Conservation (phyloP, 2,329 filamentous ascomycete species). For the Fusarium clavum region DNA sequence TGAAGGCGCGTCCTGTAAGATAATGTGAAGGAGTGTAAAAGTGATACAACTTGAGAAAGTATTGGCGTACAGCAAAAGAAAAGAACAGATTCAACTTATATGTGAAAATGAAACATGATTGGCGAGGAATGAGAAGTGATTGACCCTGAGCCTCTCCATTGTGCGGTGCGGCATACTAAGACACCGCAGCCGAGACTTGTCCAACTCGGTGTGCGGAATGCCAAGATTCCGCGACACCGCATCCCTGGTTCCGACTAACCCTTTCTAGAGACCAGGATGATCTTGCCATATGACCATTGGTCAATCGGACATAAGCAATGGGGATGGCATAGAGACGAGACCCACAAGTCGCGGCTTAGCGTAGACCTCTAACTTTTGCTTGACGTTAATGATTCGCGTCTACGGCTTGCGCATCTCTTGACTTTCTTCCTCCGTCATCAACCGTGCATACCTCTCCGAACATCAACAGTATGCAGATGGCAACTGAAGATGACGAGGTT, state of each 20-base stretch:
- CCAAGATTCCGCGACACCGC: background rate
- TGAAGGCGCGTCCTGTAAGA: background rate
- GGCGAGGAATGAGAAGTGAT: background rate
- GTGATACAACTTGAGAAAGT: background rate
- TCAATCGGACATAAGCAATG: background rate
- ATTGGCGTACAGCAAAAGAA: background rate
- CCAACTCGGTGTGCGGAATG: background rate
- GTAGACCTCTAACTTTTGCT: background rate
- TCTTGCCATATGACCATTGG: background rate
- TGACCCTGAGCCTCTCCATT: background rate
- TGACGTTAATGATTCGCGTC: background rate
- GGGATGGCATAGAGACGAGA: background rate
- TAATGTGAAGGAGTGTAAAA: background rate
- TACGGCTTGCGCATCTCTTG: background rate
- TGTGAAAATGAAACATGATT: background rate
- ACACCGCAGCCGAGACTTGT: background rate
- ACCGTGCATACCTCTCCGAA: background rate
- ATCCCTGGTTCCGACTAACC: background rate
- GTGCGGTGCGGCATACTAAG: background rate
- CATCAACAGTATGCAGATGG: background rate
- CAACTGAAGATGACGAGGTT: background rate
- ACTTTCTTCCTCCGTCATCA: background rate
- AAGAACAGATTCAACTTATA: background rate
- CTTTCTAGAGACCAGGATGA: rapidly evolving
- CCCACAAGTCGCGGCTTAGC: background rate